Evolutionary conservation across 139 green algal genomes (phyloP).

Genomic region (Nannochloris sp.): DNA sequence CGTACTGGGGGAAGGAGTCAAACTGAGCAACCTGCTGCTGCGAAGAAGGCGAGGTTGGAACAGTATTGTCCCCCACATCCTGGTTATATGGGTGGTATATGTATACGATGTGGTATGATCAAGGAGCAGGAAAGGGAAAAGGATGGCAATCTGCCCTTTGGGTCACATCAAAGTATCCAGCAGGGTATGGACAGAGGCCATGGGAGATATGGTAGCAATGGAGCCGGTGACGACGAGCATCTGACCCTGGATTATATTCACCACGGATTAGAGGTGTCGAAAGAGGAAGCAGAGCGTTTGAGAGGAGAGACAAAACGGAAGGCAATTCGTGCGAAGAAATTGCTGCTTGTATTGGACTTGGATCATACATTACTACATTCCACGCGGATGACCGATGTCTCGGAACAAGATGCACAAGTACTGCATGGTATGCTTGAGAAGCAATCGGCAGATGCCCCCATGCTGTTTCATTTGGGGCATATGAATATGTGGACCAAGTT

Average conservation of each 20-base stretch:
- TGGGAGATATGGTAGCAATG: background rate
- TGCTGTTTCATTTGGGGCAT: constrained; percentile 56
- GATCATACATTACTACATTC: constrained; percentile 94
- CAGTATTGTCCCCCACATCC: constrained; percentile 55
- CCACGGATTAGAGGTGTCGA: constrained; percentile 30
- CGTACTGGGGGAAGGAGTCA: too few species aligned
- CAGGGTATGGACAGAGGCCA: too few species aligned
- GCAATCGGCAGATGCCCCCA: constrained; percentile 8
- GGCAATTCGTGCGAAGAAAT: constrained; percentile 26
- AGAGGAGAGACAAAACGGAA: constrained; percentile 6
- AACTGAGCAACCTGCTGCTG: too few species aligned
- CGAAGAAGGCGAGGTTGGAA: background rate
- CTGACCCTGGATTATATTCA: constrained; percentile 27
- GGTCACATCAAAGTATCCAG: background rate
- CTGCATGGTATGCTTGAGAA: background rate
- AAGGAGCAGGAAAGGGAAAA: constrained; percentile 2
- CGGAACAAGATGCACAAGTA: background rate
- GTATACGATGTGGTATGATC: constrained; percentile 56
- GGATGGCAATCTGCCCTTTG: background rate
- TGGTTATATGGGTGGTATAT: constrained; percentile 62
- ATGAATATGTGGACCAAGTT: constrained; percentile 91
- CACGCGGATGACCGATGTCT: constrained; percentile 33
- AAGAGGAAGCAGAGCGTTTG: constrained; percentile 36
- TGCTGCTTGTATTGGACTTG: constrained; percentile 84
- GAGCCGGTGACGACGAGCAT: background rate